These are phyloP conservation scores for Nakazawaea ambrosiae DNA, from an alignment of 805 yeast species.

Conservation along the genomic window DNA sequence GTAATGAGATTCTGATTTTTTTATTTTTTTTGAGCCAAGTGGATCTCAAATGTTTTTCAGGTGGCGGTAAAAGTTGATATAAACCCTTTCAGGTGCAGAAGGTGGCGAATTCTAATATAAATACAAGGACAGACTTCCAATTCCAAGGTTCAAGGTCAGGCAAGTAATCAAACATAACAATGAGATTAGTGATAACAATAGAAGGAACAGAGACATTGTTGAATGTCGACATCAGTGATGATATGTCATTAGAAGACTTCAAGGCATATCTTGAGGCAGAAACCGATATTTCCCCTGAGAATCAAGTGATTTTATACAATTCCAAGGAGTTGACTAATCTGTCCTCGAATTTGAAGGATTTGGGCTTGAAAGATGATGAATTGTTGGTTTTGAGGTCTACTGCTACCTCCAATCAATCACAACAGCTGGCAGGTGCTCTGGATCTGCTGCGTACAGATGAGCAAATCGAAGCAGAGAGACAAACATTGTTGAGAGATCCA, in stretches of 20 bases:
- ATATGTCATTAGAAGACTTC: conserved; percentile 59
- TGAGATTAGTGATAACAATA: conserved; percentile 48
- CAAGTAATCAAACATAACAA: conserved; percentile 14
- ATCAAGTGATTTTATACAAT: conserved; percentile 44
- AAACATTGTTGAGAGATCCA: conserved; percentile 38
- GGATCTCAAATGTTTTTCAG: too few species aligned
- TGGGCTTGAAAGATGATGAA: conserved; percentile 52
- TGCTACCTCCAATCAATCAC: neutral
- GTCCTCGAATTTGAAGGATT: conserved; percentile 32
- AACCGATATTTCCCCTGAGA: conserved; percentile 39
- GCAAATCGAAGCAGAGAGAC: conserved; percentile 43
- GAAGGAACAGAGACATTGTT: conserved; percentile 41
- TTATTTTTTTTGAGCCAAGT: too few species aligned
- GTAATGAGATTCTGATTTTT: too few species aligned
- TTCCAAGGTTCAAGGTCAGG: too few species aligned
- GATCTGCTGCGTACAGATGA: conserved; percentile 14
- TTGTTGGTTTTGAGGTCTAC: conserved; percentile 35
- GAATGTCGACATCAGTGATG: conserved; percentile 57
- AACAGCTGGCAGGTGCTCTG: neutral
- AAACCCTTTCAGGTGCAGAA: too few species aligned
- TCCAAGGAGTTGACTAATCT: conserved; percentile 31
- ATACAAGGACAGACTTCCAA: too few species aligned
- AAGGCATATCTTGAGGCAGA: conserved; percentile 70
- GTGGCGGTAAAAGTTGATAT: too few species aligned
- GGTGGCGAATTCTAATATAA: too few species aligned